A percentile compares a stretch with the other conserved stretches of the same genome.
phyloP scores from a whole-genome alignment of 352 stramenopile genomes.

The Pythium insidiosum region DNA sequence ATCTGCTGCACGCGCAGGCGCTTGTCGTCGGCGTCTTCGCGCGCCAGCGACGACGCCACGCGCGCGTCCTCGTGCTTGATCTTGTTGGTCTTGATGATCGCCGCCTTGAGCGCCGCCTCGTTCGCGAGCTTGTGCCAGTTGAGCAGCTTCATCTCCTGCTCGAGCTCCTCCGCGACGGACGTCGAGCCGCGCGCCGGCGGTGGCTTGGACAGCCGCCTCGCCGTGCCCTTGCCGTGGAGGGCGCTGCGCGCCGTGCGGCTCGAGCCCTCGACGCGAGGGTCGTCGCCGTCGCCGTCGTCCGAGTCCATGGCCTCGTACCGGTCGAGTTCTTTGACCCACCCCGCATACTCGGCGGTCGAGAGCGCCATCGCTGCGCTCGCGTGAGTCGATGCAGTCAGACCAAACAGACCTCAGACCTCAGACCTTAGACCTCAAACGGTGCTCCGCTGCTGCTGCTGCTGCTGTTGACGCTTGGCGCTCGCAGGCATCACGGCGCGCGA shows the following conservation, averaged over 20 bases:
- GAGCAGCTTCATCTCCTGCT: conserved; percentile 91
- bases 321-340: conserved; percentile 53
- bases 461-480: too few relatives aligned
- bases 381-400: too few relatives aligned
- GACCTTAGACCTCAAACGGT: too few relatives aligned
- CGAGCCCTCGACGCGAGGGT: conserved; percentile 20
- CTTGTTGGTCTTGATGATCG: conserved; percentile 86
- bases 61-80: conserved; percentile 70
- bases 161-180: conserved; percentile 60
- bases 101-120: conserved; percentile 88
- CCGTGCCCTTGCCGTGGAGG: conserved; percentile 6
- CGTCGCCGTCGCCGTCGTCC: conserved; percentile 18
- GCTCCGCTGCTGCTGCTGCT: too few relatives aligned
- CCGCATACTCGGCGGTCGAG: conserved; percentile 31
- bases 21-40: conserved; percentile 71
- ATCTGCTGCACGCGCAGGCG: conserved; percentile 87
- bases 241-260: neutral
- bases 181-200: conserved; percentile 16
- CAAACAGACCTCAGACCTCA: too few relatives aligned
- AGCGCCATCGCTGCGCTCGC: too few relatives aligned
- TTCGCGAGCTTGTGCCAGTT: conserved; percentile 95
- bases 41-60: conserved; percentile 27
- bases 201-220: conserved; percentile 12
- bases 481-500: too few relatives aligned
- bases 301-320: conserved; percentile 19